Evolutionary conservation across 2,329 filamentous ascomycete genomes (phyloP), one percentile per base, ranked within the genome.

Genomic region (Pseudocercospora eumusae): DNA sequence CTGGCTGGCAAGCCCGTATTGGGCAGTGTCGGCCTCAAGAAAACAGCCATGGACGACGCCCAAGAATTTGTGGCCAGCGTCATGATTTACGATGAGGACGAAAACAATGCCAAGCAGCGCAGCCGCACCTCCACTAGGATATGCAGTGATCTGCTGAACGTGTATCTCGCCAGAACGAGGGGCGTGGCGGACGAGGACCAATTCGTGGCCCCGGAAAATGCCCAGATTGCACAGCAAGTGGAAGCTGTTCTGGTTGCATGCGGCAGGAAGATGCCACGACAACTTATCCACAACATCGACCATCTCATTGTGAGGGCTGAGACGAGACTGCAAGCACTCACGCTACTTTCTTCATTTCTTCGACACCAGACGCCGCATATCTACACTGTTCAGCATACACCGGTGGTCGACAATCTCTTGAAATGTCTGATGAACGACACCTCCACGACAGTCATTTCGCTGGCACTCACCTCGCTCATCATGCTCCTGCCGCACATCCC

Each of bases 401-500:
- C 86, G 0, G 79, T 95, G 1, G 88, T 95, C 67, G 82, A 84
- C 61, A 86, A 89, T 71, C 79, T 95, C 20, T 78, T 93, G 57
- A 86, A 84, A 70, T 93, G 89, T 65, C 80, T 95, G 1, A 88
- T 92, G 75, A 84, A 84, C 59, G 91, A 95, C 74, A 90, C 88
- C 1, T 93, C 90, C 0, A 91, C 89, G 0, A 88, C 88, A 0
- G 85, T 89, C 2, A 82, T 93, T n/a, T 90, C 90, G 1, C 79
- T 92, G 47, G 89, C 90, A 0, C 78, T 95, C 57, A 90, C 89
- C 4, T 85, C 86, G 7, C 76, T 95, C 62, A 88, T 91, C 66
- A 95, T 95, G 91, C 85, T 93, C 27, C 75, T 95, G 55, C 91
- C 91, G 1, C 90, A 93, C 71, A 90, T 93, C 75, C 90, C 90